Conservation (phyloP, 306 rosid species). For the Arachis stenosperma region DNA sequence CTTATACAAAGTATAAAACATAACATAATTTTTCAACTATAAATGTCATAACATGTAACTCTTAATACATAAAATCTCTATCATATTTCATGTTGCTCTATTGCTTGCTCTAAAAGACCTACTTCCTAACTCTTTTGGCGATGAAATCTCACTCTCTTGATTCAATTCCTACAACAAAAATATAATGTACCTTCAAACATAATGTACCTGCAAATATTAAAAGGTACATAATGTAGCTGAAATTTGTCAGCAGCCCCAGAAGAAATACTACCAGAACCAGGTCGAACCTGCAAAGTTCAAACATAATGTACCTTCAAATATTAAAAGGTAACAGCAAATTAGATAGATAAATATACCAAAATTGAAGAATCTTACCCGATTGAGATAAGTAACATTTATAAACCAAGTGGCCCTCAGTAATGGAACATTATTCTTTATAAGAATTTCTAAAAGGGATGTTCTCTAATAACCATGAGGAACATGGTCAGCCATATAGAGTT, state of each 20-base stretch:
- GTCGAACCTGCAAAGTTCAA: conserved; percentile 67
- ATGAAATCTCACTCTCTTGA: too few relatives aligned
- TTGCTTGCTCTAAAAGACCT: too few relatives aligned
- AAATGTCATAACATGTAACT: too few relatives aligned
- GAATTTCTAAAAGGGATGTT: conserved; percentile 76
- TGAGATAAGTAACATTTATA: conserved; percentile 84
- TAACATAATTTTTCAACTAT: too few relatives aligned
- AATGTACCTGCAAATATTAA: too few relatives aligned
- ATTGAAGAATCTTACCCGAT: conserved; percentile 66
- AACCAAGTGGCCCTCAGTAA: conserved; percentile 96
- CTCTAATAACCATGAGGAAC: conserved; percentile 89
- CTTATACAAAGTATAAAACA: too few relatives aligned
- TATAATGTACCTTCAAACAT: too few relatives aligned
- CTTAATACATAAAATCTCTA: too few relatives aligned
- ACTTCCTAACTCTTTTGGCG: too few relatives aligned
- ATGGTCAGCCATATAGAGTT: conserved; percentile 87
- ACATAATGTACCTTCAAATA: conserved; percentile 46
- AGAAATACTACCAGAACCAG: conserved; percentile 64
- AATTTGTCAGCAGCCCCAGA: conserved; percentile 73
- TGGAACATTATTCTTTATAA: conserved; percentile 88
- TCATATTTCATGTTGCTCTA: too few relatives aligned
- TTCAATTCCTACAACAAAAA: too few relatives aligned
- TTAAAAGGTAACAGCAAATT: conserved; percentile 15
- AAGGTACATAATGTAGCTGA: too few relatives aligned
- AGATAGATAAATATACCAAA: conserved; percentile 10